Evolutionary conservation across 257 asterid genomes (phyloP).

Genomic region (Eustoma russellianum): DNA sequence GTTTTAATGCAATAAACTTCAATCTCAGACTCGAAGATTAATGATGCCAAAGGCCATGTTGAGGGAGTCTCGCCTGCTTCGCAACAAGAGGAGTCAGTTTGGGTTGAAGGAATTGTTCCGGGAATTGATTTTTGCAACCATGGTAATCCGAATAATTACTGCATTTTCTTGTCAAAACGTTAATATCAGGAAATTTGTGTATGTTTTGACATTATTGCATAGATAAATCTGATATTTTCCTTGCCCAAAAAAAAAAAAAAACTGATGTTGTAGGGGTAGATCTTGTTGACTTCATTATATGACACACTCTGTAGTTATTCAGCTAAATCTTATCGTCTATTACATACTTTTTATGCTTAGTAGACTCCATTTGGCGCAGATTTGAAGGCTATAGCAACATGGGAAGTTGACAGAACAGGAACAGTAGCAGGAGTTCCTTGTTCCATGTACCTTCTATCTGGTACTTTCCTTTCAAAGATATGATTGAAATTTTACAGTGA

Average conservation of each 20-base stretch:
- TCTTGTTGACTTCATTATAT: too few relatives aligned
- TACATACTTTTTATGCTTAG: constrained; percentile 3
- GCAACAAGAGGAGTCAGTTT: constrained; percentile 46
- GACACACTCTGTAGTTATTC: too few relatives aligned
- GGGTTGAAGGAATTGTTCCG: constrained; percentile 96
- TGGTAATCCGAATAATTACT: constrained; percentile 32
- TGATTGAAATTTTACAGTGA: neutral
- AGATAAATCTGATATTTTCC: too few relatives aligned
- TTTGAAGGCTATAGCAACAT: constrained; percentile 63
- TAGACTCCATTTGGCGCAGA: constrained; percentile 29
- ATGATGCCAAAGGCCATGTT: constrained; percentile 28
- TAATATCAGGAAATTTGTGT: neutral
- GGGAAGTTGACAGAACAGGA: constrained; percentile 93
- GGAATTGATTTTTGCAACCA: constrained; percentile 99
- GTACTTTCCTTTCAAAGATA: constrained; percentile 23
- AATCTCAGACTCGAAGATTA: constrained; percentile 14
- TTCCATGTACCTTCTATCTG: constrained; percentile 89
- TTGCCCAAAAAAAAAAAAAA: too few relatives aligned
- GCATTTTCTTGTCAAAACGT: neutral
- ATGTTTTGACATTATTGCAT: too few relatives aligned
- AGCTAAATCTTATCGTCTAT: too few relatives aligned
- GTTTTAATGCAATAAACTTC: neutral
- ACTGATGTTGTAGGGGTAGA: too few relatives aligned
- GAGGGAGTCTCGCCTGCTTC: constrained; percentile 28
- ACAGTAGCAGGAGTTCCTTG: constrained; percentile 50